Evolutionary conservation across 495 filamentous ascomycete species (phyloP), one percentile per base, ranked within the genome.

Genomic region (Margaritispora aquatica): DNA sequence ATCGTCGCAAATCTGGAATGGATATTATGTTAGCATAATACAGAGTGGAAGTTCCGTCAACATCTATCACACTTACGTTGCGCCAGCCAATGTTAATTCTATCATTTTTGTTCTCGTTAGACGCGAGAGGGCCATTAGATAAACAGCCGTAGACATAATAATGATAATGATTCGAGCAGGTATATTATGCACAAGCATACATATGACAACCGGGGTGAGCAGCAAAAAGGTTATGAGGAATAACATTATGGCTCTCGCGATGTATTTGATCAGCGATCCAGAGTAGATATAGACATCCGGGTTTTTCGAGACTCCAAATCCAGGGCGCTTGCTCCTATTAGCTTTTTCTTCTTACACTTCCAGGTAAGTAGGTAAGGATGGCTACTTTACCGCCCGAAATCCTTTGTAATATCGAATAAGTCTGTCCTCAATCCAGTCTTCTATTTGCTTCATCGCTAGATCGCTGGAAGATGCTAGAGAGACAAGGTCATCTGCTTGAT

Each of bases 31-130:
- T 34, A 34, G 29, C 29, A 34, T 34, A 34, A 34, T 34, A 34
- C 29, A 34, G 5, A 5, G 29, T 5, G 29, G 29, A 34, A 34
- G 29, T 34, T 34, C 29, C 13, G 29, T 34, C 5, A 34, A 34
- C 29, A 34, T 34, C 5, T 34, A 34, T 34, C 29, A 34, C 26
- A 66, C 68, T 67, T 38, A 71, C 69, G 70, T 73, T 48, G 69
- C 67, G 26, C 67, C 70, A 20, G 69, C 68, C n/a, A 71, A 27
- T 26, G 68, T 60, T 50, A 71, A 48, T 47, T 73, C 69, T 38
- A 68, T 69, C 51, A 57, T 71, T 50, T 50, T 69, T 26, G 69
- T 61, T 21, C 60, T 70, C 26, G 69, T 65, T 26, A 71, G 52
- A n/a, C 23, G 8, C 0, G 66, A 64, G n/a, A 73, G 31, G 11